Conservation (phyloP, 169 alveolate species). For the Perkinsus chesapeaki region DNA sequence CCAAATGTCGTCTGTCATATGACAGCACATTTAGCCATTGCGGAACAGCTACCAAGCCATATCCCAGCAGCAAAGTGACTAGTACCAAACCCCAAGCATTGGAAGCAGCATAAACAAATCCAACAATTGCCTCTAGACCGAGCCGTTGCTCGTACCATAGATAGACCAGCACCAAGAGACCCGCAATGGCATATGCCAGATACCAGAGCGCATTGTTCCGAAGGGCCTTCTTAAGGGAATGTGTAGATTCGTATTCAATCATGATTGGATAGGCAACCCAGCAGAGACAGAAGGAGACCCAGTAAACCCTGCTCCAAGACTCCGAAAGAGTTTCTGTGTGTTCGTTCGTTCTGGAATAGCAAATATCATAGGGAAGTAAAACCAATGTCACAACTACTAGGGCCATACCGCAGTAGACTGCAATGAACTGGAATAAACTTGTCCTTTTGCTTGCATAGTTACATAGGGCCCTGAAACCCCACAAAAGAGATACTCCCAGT, state of each 20-base stretch:
- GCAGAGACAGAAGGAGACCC: conserved; percentile 19
- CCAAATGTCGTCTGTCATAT: background rate
- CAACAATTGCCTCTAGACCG: background rate
- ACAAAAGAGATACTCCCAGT: background rate
- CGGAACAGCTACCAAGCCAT: conserved; percentile 51
- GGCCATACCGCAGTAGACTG: background rate
- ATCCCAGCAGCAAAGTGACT: conserved; percentile 40
- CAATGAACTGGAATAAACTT: background rate
- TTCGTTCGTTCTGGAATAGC: background rate
- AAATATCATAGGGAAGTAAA: background rate
- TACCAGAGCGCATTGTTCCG: conserved; percentile 20
- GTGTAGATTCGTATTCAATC: conserved; percentile 6
- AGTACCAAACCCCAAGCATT: conserved; percentile 32
- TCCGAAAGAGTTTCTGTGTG: background rate
- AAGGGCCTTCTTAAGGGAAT: background rate
- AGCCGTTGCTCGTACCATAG: background rate
- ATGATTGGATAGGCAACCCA: conserved; percentile 19
- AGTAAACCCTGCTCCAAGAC: conserved; percentile 16
- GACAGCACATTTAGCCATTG: conserved; percentile 15
- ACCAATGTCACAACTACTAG: background rate
- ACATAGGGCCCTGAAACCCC: background rate
- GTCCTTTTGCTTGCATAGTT: background rate
- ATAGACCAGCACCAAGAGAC: conserved; percentile 7
- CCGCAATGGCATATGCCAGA: background rate
- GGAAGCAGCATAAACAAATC: conserved; percentile 18